Evolutionary conservation across 805 yeast genomes (phyloP), one percentile per base, ranked within the genome.

Genomic region (Myxozyma monticola): DNA sequence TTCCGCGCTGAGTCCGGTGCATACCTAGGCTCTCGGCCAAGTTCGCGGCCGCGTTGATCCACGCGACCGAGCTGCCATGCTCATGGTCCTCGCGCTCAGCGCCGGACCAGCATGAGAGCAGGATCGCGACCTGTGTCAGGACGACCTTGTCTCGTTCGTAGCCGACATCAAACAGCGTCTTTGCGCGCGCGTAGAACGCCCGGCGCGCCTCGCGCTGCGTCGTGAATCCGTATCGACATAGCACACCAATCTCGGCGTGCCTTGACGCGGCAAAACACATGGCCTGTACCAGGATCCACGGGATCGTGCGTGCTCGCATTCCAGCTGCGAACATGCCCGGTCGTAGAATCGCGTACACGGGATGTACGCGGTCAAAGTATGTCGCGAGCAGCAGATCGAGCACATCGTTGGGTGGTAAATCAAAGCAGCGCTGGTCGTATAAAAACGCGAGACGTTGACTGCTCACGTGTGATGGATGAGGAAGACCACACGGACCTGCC

Each of bases 301-400:
- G 47, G 9, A 35, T 39, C 18, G 15, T 33, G 24, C 22, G 37
- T 15, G 10, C 34, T 6, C 9, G 20, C 26, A 22, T 33, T 5
- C 14, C 37, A 3, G 17, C 20, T 12, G 18, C 15, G 20, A 52
- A 51, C 29, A 33, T 37, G 10, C 15, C n/a, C 14, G 31, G 22
- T 7, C 48, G 35, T 2, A 52, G 12, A 4, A 52, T 29, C 15
- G 57, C 57, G 21, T 51, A 52, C n/a, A 45, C 43, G 2, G 53
- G 36, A 33, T 50, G 57, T 5, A 52, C 46, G 12, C 26, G 31
- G n/a, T 14, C 22, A n/a, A 45, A 52, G 34, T 37, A 52, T 10
- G 41, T 12, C n/a, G 12, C 15, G 18, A 51, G 3, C 8, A 52
- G 30, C 28, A 15, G 30, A 12, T 42, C 33, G n/a, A 47, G 15